Evolutionary conservation across 257 asterid genomes (phyloP), one percentile per base, ranked within the genome.

Genomic region (Scutellaria galericulata): DNA sequence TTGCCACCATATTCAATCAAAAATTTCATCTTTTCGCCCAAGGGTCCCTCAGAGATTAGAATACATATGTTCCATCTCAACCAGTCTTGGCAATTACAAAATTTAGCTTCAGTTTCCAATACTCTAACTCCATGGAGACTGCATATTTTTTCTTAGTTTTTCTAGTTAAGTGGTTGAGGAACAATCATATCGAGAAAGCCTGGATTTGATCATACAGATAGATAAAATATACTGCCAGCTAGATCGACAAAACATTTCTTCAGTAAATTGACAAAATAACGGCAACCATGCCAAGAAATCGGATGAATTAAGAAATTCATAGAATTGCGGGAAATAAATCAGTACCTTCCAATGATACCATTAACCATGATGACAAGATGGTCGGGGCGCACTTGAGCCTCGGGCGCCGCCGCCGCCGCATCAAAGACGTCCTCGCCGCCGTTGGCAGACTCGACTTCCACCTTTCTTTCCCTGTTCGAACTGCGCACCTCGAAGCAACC

Each of bases 291-390:
- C 10, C 14, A 9, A 44, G 37, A 8, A 31, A 39, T 6, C 14
- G 47, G 3, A 68, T 41, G 37, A 9, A 13, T 12, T 1, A 24
- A 51, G 31, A 7, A 53, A 14, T 1, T 11, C 57, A 37, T 3
- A 47, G 18, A 15, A 45, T 50, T 24, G 44, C 13, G 18, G 35
- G 20, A 68, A 15, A 22, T 15, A 9, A 15, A 14, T 2, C 39
- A 58, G 45, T 78, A 90, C 97, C 97, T 90, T 77, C 95, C 97
- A 82, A 86, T 84, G 52, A 90, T 87, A 12, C 97, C 97, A 81
- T 90, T 88, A 65, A 90, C 97, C 97, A 90, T 86, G 71, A 90
- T 76, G 45, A 88, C 93, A 54, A 90, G 87, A 83, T 90, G 97
- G 35, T 90, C 90, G 10, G 97, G 95, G 78, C 80, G 87, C 74